Evolutionary conservation across 2,329 filamentous ascomycete genomes (phyloP), one percentile per base, ranked within the genome.

Genomic region (Aureobasidium namibiae): DNA sequence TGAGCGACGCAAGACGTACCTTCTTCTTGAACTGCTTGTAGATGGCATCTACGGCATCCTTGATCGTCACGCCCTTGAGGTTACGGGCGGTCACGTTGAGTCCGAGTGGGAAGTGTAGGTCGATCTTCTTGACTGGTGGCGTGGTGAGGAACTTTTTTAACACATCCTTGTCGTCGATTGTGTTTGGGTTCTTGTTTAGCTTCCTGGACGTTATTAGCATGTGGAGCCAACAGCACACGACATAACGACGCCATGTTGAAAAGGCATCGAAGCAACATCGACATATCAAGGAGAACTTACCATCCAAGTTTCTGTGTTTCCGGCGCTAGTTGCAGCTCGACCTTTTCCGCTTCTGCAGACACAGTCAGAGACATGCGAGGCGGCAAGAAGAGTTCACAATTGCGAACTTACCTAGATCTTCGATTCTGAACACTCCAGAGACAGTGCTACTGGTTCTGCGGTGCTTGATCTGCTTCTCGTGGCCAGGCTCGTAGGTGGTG

Each of bases 11-110:
- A 26, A 53, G 38, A 74, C 84, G 67, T 76, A 92, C 92, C 83
- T 92, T 88, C 85, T 96, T 96, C 83, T 95, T 95, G 81, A 90
- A 95, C 67, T 89, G 84, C 81, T 96, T 96, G 82, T 96, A 81
- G 76, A 97, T 96, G 69, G 90, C 92, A 74, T 96, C 92, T 73
- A 96, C 73, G 61, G 91, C 91, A 75, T 97, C 92, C 80, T 96
- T 96, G 81, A 97, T 92, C 60, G 92, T 97, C 66, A 97, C 91
- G 60, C 92, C 92, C 75, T 92, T 92, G 68, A 92, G 78, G 76
- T 96, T 97, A 70, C 92, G 84, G 70, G 91, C 92, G 33, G 88
- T 89, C 65, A 96, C 89, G 70, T 92, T 86, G 59, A 94, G 82
- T 54, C 92, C 92, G 56, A 95, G 80, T 16, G 90, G 89, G 81